These are phyloP conservation scores for Pichia inconspicua DNA, from an alignment of 1,139 yeast species.

Conservation along the genomic window DNA sequence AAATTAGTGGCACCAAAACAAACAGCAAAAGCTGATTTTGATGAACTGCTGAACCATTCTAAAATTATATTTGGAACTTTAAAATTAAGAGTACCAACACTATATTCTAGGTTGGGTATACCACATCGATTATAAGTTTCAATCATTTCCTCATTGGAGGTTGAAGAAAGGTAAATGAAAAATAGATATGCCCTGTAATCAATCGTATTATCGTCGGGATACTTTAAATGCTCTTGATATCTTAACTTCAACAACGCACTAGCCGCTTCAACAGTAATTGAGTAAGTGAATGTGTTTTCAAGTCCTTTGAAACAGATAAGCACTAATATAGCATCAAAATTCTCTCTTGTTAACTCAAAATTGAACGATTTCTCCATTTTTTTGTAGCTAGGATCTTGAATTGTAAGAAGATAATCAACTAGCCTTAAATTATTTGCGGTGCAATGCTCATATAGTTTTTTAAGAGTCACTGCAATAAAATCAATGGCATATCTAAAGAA, in stretches of 20 bases:
- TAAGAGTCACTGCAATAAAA: slow-evolving; percentile 31
- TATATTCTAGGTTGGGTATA: slow-evolving; percentile 31
- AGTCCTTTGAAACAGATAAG: slow-evolving; percentile 54
- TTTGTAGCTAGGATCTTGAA: slow-evolving; percentile 35
- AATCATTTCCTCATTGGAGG: slow-evolving; percentile 41
- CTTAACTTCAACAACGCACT: slow-evolving; percentile 43
- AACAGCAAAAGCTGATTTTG: slow-evolving; percentile 18
- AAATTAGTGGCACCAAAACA: slow-evolving; percentile 47
- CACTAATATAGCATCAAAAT: slow-evolving; percentile 50
- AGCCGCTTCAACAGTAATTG: slow-evolving; percentile 47
- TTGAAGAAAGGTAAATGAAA: slow-evolving; percentile 45
- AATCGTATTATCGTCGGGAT: slow-evolving; percentile 13
- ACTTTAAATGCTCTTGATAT: slow-evolving; percentile 29
- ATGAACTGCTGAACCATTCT: slow-evolving; percentile 36
- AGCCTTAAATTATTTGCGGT: slow-evolving; percentile 8
- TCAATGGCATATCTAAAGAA: slow-evolving; percentile 52
- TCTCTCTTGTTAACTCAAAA: slow-evolving; percentile 36
- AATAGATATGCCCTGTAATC: slow-evolving; percentile 41
- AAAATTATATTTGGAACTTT: slow-evolving; percentile 28
- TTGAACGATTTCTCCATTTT: slow-evolving; percentile 41
- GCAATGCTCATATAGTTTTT: slow-evolving; percentile 23
- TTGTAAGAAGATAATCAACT: slow-evolving; percentile 31
- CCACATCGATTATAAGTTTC: slow-evolving; percentile 41
- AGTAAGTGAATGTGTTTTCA: slow-evolving; percentile 52
- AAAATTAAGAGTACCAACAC: slow-evolving; percentile 37